Evolutionary conservation across 768 basidiomycete genomes (phyloP).

Genomic region (Asterophora parasitica): DNA sequence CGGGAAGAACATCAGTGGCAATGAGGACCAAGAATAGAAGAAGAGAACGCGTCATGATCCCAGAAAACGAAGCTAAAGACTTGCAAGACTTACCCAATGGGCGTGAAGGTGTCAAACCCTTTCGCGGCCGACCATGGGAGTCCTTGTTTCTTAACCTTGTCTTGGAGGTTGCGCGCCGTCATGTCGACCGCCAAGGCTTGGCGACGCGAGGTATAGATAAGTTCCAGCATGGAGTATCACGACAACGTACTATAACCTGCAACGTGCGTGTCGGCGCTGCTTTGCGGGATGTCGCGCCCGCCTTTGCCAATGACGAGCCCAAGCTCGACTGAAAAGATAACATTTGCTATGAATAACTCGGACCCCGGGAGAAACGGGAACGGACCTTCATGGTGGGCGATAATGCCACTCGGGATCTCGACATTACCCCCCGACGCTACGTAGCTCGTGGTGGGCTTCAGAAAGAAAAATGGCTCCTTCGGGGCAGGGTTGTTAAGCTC

Average conservation of each 20-base stretch:
- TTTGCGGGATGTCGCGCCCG: slow-evolving; percentile 76
- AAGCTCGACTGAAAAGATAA: slow-evolving; percentile 67
- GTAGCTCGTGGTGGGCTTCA: slow-evolving; percentile 94
- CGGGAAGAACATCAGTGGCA: neutral
- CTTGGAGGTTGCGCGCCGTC: slow-evolving; percentile 95
- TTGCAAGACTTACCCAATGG: slow-evolving; percentile 63
- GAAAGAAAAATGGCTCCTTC: slow-evolving; percentile 96
- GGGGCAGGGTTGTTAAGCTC: slow-evolving; percentile 88
- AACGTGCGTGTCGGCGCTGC: slow-evolving; percentile 69
- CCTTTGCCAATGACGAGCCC: slow-evolving; percentile 91
- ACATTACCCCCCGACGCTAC: slow-evolving; percentile 70
- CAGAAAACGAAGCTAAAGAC: slow-evolving; percentile 2
- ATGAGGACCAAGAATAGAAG: slow-evolving; percentile 1
- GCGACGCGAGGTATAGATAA: slow-evolving; percentile 8
- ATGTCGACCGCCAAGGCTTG: slow-evolving; percentile 91
- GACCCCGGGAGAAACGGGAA: neutral
- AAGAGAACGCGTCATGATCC: neutral
- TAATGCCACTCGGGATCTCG: slow-evolving; percentile 80
- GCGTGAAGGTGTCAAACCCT: slow-evolving; percentile 96
- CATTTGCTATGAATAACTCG: neutral
- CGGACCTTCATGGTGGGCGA: slow-evolving; percentile 89
- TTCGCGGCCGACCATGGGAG: slow-evolving; percentile 98
- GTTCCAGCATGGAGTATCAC: neutral
- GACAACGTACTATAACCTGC: slow-evolving; percentile 80
- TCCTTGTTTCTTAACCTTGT: slow-evolving; percentile 85